Evolutionary conservation across 257 asterid genomes (phyloP).

Genomic region (Sherardia arvensis): DNA sequence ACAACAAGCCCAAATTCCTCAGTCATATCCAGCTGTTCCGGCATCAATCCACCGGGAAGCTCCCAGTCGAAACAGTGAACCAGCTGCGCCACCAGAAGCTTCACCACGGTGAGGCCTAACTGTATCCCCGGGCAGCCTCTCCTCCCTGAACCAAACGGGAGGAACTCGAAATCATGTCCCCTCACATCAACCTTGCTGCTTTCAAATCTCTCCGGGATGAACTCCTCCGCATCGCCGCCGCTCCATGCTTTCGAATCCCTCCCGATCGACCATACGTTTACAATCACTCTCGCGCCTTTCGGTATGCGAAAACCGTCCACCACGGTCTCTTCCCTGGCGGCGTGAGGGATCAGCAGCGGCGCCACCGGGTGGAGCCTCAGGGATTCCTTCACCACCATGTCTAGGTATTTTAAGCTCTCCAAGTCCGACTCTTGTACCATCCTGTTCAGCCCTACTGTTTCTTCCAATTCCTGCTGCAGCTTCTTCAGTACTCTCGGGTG

Average conservation of each 20-base stretch:
- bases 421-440: slow-evolving; percentile 47
- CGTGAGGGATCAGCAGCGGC: slow-evolving; percentile 40
- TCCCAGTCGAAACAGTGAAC: slow-evolving; percentile 56
- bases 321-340: slow-evolving; percentile 28
- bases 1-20: slow-evolving; percentile 17
- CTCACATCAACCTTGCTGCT: slow-evolving; percentile 27
- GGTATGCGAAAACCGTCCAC: slow-evolving; percentile 31
- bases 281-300: slow-evolving; percentile 29
- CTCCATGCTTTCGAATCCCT: slow-evolving; percentile 38
- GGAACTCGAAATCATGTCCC: slow-evolving; percentile 44
- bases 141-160: slow-evolving; percentile 48
- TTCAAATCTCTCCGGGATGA: slow-evolving; percentile 44
- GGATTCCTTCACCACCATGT: slow-evolving; percentile 45
- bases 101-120: slow-evolving; percentile 33
- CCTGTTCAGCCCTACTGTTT: slow-evolving; percentile 35
- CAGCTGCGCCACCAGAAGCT: slow-evolving; percentile 38
- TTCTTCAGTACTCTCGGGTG: slow-evolving; percentile 34
- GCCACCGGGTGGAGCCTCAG: slow-evolving; percentile 45
- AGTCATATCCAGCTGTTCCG: slow-evolving; percentile 21
- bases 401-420: slow-evolving; percentile 29
- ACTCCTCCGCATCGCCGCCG: slow-evolving; percentile 33
- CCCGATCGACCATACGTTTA: slow-evolving; percentile 37
- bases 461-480: slow-evolving; percentile 33
- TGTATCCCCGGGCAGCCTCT: slow-evolving; percentile 52
- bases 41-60: slow-evolving; percentile 26